Evolutionary conservation across 352 stramenopile species (phyloP), one percentile per base, ranked within the genome.

Genomic region (Phytophthora nicotianae): DNA sequence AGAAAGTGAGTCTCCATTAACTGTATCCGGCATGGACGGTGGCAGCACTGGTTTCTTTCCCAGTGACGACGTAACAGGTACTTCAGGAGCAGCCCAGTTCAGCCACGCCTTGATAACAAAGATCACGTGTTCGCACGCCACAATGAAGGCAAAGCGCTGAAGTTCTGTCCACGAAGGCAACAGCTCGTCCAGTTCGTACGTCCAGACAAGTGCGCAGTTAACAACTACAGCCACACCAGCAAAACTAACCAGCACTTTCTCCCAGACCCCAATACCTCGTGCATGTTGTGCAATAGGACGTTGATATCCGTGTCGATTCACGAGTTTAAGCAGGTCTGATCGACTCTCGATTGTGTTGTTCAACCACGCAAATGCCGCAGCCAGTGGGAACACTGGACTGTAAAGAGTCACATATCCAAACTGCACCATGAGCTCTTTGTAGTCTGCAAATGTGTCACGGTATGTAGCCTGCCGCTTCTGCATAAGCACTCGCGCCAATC

Each of bases 371-470:
- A 98, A 95, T 0, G 96, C 72, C 24, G 93, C 91, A n/a, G 90
- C 95, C 13, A 97, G 82, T 26, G 93, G 93, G 47, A 98, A 86
- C 5, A 98, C 79, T 10, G 93, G 85, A 45, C 86, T 96, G 71
- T 97, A 98, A 37, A 94, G 94, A 46, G 90, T 81, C 4, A 97
- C 91, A 65, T 97, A 98, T 24, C 89, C 87, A 71, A 97, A 98
- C 62, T 97, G 90, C 41, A 97, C 83, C 65, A 98, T 86, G 47
- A 90, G 84, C 47, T 90, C 81, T 54, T 90, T 90, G 73, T 86
- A 90, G 68, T 90, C 81, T 2, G 72, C 66, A 23, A 90, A 90
- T 14, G 76, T 88, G 33, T 90, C 81, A 9, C 71, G 70, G 68
- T 90, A 90, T 24, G 77, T 75, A 10, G 70, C 74, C 35, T 90